These are phyloP conservation scores for Enterospora canceri DNA, from an alignment of 371 early-diverging fungal genomes.

Conservation along the genomic window DNA sequence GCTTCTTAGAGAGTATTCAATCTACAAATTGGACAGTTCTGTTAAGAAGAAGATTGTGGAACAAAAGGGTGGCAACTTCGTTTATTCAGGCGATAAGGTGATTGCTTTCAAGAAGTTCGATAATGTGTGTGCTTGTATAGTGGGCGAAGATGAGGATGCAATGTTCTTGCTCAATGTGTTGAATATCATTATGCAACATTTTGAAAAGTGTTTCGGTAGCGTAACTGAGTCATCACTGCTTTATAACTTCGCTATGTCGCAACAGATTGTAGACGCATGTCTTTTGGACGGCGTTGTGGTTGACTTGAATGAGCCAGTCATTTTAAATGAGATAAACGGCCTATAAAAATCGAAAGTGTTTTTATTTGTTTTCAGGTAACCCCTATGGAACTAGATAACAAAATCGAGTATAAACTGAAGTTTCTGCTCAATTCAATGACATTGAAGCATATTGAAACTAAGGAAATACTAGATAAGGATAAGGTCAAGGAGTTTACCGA, in stretches of 20 bases:
- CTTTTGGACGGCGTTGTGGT: constrained; percentile 33
- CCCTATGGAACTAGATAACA: constrained; percentile 5
- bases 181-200: constrained; percentile 13
- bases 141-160: constrained; percentile 42
- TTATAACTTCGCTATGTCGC: constrained; percentile 31
- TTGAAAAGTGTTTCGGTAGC: constrained; percentile 10
- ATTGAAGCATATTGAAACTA: constrained; percentile 29
- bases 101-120: constrained; percentile 8
- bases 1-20: background rate
- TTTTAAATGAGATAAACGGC: constrained; percentile 1
- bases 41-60: too few relatives aligned
- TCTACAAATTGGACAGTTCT: too few relatives aligned
- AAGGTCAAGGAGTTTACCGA: constrained; percentile 34
- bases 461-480: constrained; percentile 31
- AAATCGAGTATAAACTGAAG: constrained; percentile 52
- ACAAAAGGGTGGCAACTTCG: constrained; percentile 1
- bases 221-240: constrained; percentile 22
- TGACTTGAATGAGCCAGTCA: background rate
- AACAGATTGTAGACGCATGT: constrained; percentile 30
- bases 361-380: background rate
- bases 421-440: constrained; percentile 46
- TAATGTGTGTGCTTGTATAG: background rate
- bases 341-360: background rate
- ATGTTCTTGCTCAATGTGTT: constrained; percentile 28
- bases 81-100: background rate